Conservation (phyloP, 140 eudicot species). For the Stevia rebaudiana region DNA sequence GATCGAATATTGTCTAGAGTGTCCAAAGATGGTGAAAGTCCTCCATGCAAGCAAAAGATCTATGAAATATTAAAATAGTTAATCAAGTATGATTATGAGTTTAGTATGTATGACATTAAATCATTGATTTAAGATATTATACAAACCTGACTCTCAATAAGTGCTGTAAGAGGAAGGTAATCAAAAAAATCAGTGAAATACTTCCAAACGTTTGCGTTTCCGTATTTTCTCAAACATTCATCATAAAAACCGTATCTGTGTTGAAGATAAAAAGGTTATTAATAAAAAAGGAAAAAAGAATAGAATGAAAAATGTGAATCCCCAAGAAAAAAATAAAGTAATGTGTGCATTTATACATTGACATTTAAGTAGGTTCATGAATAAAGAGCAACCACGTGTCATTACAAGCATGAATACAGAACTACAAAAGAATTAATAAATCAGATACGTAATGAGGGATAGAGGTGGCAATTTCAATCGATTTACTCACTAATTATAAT, state of each 20-base stretch:
- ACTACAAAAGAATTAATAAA: no score
- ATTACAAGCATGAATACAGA: background rate
- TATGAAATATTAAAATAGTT: conserved; percentile 4
- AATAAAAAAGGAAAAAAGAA: background rate
- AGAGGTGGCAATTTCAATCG: background rate
- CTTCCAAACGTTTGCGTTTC: conserved; percentile 1
- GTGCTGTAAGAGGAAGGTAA: no score
- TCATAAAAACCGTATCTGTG: no score
- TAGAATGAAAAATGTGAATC: no score
- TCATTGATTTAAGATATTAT: no score
- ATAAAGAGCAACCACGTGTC: background rate
- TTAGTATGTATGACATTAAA: no score
- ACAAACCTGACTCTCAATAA: conserved; percentile 70
- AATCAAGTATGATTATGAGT: no score
- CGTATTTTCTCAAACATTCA: background rate
- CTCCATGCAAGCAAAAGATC: conserved; percentile 78
- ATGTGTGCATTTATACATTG: background rate
- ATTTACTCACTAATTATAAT: background rate
- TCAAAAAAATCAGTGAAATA: conserved; percentile 37
- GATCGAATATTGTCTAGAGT: conserved; percentile 69
- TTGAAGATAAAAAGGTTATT: background rate
- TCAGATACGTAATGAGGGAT: background rate
- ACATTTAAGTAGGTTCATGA: background rate
- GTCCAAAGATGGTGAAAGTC: conserved; percentile 72
- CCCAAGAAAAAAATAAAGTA: background rate